A percentile compares a stretch with the other conserved stretches of the same genome.
These are phyloP conservation scores for Lachancea thermotolerans DNA, from an alignment of 805 yeast genomes.

Conservation along the genomic window DNA sequence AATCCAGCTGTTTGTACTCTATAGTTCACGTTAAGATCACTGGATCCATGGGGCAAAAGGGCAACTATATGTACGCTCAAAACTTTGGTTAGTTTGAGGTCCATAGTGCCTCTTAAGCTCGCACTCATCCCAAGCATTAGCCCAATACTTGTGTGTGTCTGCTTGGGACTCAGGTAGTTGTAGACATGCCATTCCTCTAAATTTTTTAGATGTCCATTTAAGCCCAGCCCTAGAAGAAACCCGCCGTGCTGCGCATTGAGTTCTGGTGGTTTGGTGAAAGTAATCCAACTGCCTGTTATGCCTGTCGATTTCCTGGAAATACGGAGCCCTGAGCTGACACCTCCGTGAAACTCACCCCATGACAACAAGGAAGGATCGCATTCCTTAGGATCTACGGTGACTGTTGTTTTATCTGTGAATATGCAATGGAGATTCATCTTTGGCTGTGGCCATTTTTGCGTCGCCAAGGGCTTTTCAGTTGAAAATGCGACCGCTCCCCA, in stretches of 20 bases:
- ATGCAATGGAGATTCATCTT: constrained; percentile 61
- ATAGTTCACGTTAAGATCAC: constrained; percentile 74
- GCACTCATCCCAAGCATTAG: constrained; percentile 89
- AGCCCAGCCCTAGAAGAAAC: constrained; percentile 82
- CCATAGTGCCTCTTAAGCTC: constrained; percentile 74
- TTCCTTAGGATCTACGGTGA: constrained; percentile 49
- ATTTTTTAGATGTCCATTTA: constrained; percentile 76
- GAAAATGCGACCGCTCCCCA: constrained; percentile 27
- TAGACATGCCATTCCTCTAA: constrained; percentile 96
- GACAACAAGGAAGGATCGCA: constrained; percentile 44
- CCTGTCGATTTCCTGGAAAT: constrained; percentile 63
- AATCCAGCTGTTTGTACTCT: constrained; percentile 89
- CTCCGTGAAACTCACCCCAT: constrained; percentile 92
- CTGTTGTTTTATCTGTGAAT: constrained; percentile 62
- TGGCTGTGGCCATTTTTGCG: constrained; percentile 80
- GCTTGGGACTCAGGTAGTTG: constrained; percentile 86
- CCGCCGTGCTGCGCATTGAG: constrained; percentile 88
- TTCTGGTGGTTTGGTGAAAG: constrained; percentile 68
- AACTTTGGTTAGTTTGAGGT: constrained; percentile 80
- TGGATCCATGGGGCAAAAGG: constrained; percentile 82
- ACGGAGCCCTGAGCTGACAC: constrained; percentile 79
- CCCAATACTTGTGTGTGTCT: constrained; percentile 77
- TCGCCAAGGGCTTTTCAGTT: constrained; percentile 60
- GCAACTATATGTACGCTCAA: constrained; percentile 91
- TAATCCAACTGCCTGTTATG: constrained; percentile 77